These are phyloP conservation scores for Blastocladiella emersonii DNA, from an alignment of 371 early-diverging fungal species.

Conservation along the genomic window DNA sequence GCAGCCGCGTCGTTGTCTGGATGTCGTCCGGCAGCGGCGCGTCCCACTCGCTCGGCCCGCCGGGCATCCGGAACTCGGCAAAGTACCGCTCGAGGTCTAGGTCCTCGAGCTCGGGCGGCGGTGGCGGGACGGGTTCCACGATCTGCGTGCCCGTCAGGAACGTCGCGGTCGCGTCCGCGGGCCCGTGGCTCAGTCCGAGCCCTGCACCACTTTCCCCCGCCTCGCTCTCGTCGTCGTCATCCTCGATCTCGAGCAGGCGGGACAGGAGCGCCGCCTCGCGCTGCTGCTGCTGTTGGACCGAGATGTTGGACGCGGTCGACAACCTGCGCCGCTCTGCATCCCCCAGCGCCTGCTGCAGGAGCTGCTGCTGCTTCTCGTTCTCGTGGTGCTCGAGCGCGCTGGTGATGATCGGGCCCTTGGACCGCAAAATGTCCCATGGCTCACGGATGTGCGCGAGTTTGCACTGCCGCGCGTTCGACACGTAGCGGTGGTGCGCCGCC, in stretches of 20 bases:
- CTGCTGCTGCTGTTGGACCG: background rate
- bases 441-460: background rate
- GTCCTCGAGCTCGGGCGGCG: background rate
- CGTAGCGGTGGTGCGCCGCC: background rate
- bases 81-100: background rate
- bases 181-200: no score
- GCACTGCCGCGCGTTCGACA: background rate
- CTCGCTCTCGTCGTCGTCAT: background rate
- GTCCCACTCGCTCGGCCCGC: background rate
- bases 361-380: background rate
- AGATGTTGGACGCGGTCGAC: background rate
- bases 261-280: no score
- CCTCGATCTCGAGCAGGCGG: no score
- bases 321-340: no score
- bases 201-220: no score
- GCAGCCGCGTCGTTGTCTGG: background rate
- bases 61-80: background rate
- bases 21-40: background rate
- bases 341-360: no score
- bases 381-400: background rate
- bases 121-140: background rate
- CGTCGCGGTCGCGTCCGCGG: background rate
- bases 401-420: background rate
- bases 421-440: background rate
- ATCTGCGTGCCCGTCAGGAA: background rate